Base-by-base conservation (phyloP, 169 alveolate genomes). In the Eimeria nieschulzi region DNA sequence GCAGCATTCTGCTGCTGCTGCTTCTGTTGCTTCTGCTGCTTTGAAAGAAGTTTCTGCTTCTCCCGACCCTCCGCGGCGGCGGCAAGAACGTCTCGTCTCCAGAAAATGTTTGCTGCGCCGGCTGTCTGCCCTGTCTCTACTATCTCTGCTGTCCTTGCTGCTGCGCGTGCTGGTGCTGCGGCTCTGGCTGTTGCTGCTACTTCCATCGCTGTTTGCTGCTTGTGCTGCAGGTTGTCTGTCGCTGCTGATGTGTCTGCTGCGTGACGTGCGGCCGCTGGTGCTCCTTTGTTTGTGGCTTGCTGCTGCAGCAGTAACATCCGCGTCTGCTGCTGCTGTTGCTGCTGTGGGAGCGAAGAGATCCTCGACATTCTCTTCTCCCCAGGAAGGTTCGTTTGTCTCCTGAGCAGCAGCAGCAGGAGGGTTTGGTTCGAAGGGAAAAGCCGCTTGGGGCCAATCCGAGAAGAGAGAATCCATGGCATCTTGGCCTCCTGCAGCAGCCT, bases 131-230 rank as follows among this genome's bases (percentile, higher is more conserved):
- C n/a, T 59, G 76, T 25, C 59, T 46, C 61, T 75, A 75, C 88
- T 59, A 3, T 61, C 88, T 6, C 76, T 80, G 54, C 88, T 56
- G 64, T 61, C 76, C 70, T 59, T 75, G 63, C 88, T 78, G 71
- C 85, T 78, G 72, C 71, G 86, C 55, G 86, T 54, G 72, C 71
- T 54, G 88, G 76, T 80, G 88, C 88, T 56, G 46, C 15, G 63
- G 88, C 76, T 46, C 19, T 26, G 33, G 46, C 59, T 25, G 76
- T 39, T 17, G 64, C 88, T 80, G 76, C 76, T 55, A 33, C 76
- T 80, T 26, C 86, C 71, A 39, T 54, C 66, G 26, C 66, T 51
- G 86, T 68, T 78, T 17, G 56, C 25, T 78, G 72, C 72, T 2
- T 51, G 55, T 23, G 72, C 51, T 23, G 17, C 83, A 51, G 51